Evolutionary conservation across 176 grass and related monocot genomes (phyloP), one percentile per base, ranked within the genome.

Genomic region (Poa annua): DNA sequence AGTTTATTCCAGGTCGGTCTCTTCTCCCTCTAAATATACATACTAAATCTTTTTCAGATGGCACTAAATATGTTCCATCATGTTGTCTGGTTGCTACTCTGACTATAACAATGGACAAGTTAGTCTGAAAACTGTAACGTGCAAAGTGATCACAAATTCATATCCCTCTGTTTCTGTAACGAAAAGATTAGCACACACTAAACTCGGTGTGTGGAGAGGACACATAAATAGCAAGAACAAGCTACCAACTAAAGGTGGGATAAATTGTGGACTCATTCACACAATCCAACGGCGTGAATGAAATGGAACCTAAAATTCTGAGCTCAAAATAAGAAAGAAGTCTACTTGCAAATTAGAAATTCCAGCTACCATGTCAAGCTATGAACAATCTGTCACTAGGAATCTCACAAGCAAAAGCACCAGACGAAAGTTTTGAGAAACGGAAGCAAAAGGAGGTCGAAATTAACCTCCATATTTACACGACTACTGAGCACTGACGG

Each of bases 361-460:
- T 38, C n/a, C 49, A 25, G 53, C 35, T 76, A 48, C 73, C 64
- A 86, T 86, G 78, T 71, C 25, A 78, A 66, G 1, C 78, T 85
- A 85, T 85, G 72, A 82, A 85, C 83, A 89, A 86, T 32, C 69
- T 59, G 83, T 86, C 36, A 55, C 29, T 56, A 66, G 19, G 55
- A 65, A 70, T 75, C 60, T 64, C 21, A 12, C 62, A 66, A 66
- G 74, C 42, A 57, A 60, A 86, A 50, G 66, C 44, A 50, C 38
- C 22, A 74, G 29, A 83, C 3, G 24, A 26, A 34, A 39, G n/a
- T 25, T 2, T 2, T 34, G 4, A 25, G 5, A 77, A 73, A 74
- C 15, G 25, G 5, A 45, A 81, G 61, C 11, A 6, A 33, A 5
- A 63, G 41, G 16, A 12, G 8, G 9, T 35, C 78, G 25, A 80